Evolutionary conservation across 805 yeast species (phyloP).

Genomic region (Candida cerambycidarum): DNA sequence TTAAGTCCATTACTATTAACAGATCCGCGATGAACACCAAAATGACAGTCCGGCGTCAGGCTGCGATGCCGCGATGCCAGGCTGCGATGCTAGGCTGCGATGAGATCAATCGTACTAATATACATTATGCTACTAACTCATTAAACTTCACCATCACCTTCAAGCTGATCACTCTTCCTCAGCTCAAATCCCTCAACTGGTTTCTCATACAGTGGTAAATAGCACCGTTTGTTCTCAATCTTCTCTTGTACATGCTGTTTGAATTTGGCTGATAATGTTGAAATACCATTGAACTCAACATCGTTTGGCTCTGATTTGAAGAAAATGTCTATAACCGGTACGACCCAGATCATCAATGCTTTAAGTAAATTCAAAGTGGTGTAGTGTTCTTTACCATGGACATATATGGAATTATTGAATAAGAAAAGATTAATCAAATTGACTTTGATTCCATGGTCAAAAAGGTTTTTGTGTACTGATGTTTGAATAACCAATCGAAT

Average conservation of each 20-base stretch:
- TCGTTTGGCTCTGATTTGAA: neutral
- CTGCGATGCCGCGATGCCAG: no score
- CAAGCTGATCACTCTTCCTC: neutral
- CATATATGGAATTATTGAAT: slow-evolving; percentile 10
- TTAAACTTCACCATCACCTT: neutral
- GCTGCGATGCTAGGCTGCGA: no score
- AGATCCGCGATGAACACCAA: no score
- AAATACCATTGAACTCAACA: neutral
- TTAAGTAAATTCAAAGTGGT: slow-evolving; percentile 15
- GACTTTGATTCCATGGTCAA: slow-evolving; percentile 32
- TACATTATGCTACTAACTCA: no score
- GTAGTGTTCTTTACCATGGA: slow-evolving; percentile 9
- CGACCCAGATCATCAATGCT: slow-evolving; percentile 16
- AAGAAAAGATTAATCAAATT: slow-evolving; percentile 37
- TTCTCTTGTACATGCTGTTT: slow-evolving; percentile 14
- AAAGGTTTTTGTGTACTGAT: slow-evolving; percentile 32
- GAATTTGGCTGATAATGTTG: slow-evolving; percentile 13
- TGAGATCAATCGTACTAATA: no score
- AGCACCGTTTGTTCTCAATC: slow-evolving; percentile 16
- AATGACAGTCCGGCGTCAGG: no score
- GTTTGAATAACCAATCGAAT: slow-evolving; percentile 37
- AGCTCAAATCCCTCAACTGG: neutral
- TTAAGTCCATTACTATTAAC: slow-evolving; percentile 57
- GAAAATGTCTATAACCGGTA: slow-evolving; percentile 26
- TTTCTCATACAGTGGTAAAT: slow-evolving; percentile 18